These are phyloP conservation scores for Lunularia cruciata DNA, from an alignment of 225 moss, liverwort and hornwort genomes.

Conservation along the genomic window DNA sequence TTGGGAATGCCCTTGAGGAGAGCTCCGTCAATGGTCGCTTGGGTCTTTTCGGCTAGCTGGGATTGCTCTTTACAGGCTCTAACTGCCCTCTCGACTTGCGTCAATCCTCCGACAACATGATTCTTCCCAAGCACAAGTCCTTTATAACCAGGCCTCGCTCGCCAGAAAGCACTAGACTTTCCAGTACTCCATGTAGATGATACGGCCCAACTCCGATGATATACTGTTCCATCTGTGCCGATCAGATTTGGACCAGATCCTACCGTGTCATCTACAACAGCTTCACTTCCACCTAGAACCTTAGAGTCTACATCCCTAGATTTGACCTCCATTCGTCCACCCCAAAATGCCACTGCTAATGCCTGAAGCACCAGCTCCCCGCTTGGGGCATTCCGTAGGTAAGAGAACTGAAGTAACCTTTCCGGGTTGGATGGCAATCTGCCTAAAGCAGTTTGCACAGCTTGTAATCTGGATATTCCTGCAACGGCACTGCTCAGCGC, in stretches of 20 bases:
- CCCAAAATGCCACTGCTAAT: constrained; percentile 78
- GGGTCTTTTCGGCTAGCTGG: constrained; percentile 64
- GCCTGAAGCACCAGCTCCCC: constrained; percentile 79
- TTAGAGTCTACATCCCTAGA: constrained; percentile 47
- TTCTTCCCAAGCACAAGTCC: constrained; percentile 84
- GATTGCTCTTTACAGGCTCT: constrained; percentile 65
- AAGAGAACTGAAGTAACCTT: constrained; percentile 68
- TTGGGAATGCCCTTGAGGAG: constrained; percentile 75
- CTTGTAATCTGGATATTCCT: constrained; percentile 81
- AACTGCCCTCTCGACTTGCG: constrained; percentile 80
- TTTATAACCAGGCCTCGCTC: constrained; percentile 45
- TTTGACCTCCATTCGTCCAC: constrained; percentile 73
- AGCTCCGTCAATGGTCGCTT: constrained; percentile 91
- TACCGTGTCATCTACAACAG: constrained; percentile 34
- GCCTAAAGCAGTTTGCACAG: constrained; percentile 64
- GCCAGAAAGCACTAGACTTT: constrained; percentile 82
- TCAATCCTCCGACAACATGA: constrained; percentile 84
- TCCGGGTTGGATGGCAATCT: constrained; percentile 46
- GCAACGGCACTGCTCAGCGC: constrained; percentile 44
- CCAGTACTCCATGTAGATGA: constrained; percentile 68
- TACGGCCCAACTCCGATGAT: constrained; percentile 77
- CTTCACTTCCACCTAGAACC: constrained; percentile 36
- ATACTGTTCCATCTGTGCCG: constrained; percentile 82
- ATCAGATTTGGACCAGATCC: constrained; percentile 49
- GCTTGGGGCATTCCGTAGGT: constrained; percentile 54